A percentile compares a stretch with the other conserved stretches of the same genome.
Evolutionary conservation across 148 eudicot genomes (phyloP).

Genomic region (Heliamphora exappendiculata): DNA sequence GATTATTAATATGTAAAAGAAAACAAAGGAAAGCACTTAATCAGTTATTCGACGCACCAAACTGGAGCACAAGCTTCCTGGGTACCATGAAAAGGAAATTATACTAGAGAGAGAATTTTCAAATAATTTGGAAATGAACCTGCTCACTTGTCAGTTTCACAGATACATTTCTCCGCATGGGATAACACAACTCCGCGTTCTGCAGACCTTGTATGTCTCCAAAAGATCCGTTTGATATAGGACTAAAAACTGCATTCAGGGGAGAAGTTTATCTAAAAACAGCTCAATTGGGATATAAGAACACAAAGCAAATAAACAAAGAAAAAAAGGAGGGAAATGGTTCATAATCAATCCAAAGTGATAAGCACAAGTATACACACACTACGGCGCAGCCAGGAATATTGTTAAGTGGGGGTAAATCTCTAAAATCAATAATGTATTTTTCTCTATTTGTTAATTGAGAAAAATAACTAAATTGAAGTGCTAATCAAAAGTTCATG

Average conservation of each 20-base stretch:
- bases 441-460: background rate
- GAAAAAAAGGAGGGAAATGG: background rate
- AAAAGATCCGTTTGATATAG: constrained; percentile 53
- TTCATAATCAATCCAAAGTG: background rate
- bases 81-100: background rate
- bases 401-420: no score
- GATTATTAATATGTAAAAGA: constrained; percentile 3
- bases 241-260: constrained; percentile 42
- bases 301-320: background rate
- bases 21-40: background rate
- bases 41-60: background rate
- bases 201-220: constrained; percentile 39
- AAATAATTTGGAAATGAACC: constrained; percentile 33
- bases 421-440: no score
- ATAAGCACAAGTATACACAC: background rate
- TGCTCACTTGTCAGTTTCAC: constrained; percentile 67
- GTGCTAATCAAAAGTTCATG: no score
- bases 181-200: constrained; percentile 64
- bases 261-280: background rate
- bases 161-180: constrained; percentile 54
- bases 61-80: background rate
- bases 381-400: no score
- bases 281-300: background rate
- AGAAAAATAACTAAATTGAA: background rate
- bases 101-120: background rate